Evolutionary conservation across 2,329 filamentous ascomycete species (phyloP), one percentile per base, ranked within the genome.

Genomic region (Aspergillus tamarii): DNA sequence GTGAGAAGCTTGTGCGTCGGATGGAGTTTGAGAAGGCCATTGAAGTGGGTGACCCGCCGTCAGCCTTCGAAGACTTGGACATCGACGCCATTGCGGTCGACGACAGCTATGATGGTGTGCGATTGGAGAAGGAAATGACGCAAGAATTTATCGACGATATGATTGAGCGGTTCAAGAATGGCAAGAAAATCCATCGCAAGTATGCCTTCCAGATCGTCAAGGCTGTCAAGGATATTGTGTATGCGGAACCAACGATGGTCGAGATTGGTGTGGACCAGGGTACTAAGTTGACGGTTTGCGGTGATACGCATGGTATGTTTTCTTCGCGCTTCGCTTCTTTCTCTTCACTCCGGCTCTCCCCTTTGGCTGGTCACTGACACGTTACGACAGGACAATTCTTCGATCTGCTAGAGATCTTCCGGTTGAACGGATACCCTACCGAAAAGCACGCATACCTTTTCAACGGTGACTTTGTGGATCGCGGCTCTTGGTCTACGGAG

Each of bases 401-500:
- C 77, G 95, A 99, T 78, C 85, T 99, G 48, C 89, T 99, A 83
- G 92, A 99, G 77, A 91, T 99, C 66, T 99, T 99, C 88, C 86
- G 92, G 67, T 86, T 95, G 62, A 97, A 97, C 72, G 95, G 95
- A 48, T 87, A 85, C 67, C 95, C 95, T 0, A 87, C 86, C 19
- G 92, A 94, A 66, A 92, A 91, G 76, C 93, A 98, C 77, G 91
- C 89, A 78, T 99, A 98, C 77, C 86, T 99, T 14, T 99, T 99
- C 85, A 99, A 99, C 78, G 95, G 95, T 68, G 95, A 99, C 81
- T 99, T 99, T 75, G 95, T 99, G 60, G 95, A 99, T 77, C 88
- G 95, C 76, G 95, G 95, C 32, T 97, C 93, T 43, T 99, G 95
- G 95, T 98, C 94, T 8, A 93, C 90, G n/a, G 95, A 99, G 78